A percentile compares a stretch with the other conserved stretches of the same genome.
Conservation (phyloP, 306 rosid species). For the Glycine tomentella region DNA sequence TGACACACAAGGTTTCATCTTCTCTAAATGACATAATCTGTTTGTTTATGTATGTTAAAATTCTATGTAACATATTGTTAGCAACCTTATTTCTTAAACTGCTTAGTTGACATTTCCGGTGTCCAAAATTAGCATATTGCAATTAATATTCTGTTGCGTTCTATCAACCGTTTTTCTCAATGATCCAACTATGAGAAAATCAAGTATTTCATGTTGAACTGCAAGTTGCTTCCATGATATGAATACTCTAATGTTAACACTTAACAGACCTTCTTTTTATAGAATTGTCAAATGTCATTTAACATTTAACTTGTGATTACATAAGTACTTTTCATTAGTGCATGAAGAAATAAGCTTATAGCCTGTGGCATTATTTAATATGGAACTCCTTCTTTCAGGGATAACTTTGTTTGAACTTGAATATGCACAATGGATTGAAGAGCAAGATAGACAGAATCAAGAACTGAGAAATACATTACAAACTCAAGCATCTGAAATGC, state of each 20-base stretch:
- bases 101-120: too few species aligned
- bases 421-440: constrained; percentile 78
- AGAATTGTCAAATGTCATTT: not conserved
- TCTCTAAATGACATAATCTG: not conserved
- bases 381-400: constrained; percentile 49
- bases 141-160: too few species aligned
- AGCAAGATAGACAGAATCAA: constrained; percentile 61
- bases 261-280: too few species aligned
- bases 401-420: constrained; percentile 72
- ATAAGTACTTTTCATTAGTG: not conserved
- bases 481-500: constrained; percentile 56
- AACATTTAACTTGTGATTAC: not conserved
- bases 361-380: not conserved
- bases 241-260: not conserved
- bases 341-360: too few species aligned
- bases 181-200: too few species aligned
- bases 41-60: not conserved
- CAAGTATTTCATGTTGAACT: too few species aligned
- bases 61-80: too few species aligned
- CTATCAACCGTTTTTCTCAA: too few species aligned
- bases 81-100: too few species aligned
- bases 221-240: too few species aligned
- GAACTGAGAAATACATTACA: constrained; percentile 77
- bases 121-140: too few species aligned
- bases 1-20: not conserved